These are phyloP conservation scores for Pyronema domesticum DNA, from an alignment of 495 filamentous ascomycete species.

Conservation along the genomic window DNA sequence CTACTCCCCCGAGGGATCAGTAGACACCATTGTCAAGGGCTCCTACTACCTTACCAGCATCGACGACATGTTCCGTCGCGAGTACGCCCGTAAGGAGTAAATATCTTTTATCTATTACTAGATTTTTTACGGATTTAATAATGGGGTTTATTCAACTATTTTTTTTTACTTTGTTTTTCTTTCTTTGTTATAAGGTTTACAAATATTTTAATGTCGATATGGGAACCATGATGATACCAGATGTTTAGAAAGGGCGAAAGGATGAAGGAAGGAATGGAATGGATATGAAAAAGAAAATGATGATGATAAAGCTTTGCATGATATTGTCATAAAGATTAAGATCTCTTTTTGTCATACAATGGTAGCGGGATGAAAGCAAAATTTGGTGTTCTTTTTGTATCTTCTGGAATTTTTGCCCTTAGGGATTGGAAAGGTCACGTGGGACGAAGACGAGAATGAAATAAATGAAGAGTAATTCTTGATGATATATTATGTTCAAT, in stretches of 20 bases:
- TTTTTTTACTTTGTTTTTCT: not conserved
- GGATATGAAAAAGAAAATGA: no score
- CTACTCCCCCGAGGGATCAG: constrained; percentile 59
- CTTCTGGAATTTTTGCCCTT: no score
- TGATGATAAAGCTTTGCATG: no score
- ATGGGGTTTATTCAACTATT: not conserved
- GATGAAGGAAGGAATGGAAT: no score
- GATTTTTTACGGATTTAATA: not conserved
- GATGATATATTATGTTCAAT: no score
- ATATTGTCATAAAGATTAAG: no score
- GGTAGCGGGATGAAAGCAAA: no score
- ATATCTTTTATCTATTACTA: not conserved
- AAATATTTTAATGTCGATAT: not conserved
- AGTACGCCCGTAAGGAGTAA: constrained; percentile 76
- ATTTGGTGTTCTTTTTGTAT: no score
- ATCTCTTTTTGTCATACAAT: no score
- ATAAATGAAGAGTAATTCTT: no score
- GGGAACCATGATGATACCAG: constrained; percentile 4
- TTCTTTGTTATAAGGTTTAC: not conserved
- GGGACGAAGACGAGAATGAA: no score
- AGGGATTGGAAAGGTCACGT: no score
- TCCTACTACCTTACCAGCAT: constrained; percentile 82
- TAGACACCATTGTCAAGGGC: constrained; percentile 57
- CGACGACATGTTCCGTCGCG: constrained; percentile 89
- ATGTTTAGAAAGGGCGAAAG: not conserved